phyloP scores from a whole-genome alignment of 2,329 filamentous ascomycete genomes.

The Stenocarpella maydis region DNA sequence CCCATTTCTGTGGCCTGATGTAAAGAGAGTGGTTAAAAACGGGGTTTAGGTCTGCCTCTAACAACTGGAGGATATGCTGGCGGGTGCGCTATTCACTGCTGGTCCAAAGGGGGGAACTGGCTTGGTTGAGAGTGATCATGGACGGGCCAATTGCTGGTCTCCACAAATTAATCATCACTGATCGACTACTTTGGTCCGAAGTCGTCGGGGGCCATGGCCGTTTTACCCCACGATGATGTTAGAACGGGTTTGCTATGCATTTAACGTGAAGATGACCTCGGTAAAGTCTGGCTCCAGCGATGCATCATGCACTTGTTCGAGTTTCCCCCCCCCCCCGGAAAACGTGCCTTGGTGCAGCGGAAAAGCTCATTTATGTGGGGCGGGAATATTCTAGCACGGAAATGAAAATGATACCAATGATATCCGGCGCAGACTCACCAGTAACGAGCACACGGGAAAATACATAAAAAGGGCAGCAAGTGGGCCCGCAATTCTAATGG shows the following conservation, averaged over 20 bases:
- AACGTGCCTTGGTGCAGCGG: neutral
- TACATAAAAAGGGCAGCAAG: neutral
- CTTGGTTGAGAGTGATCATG: neutral
- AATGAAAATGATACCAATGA: neutral
- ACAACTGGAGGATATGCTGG: neutral
- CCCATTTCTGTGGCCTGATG: constrained; percentile 52
- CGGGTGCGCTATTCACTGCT: neutral
- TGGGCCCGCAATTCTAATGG: neutral
- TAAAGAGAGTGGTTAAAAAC: neutral
- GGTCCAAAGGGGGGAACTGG: neutral
- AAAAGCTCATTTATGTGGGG: constrained; percentile 5
- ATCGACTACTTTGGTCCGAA: neutral
- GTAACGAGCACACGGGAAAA: no score
- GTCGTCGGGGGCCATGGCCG: neutral
- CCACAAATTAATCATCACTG: neutral
- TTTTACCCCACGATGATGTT: constrained; percentile 12
- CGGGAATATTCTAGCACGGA: neutral
- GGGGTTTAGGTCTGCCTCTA: neutral
- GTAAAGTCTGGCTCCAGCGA: neutral
- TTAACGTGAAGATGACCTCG: constrained; percentile 21
- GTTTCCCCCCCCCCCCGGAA: constrained; percentile 15
- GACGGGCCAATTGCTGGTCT: neutral
- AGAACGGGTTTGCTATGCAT: constrained; percentile 6
- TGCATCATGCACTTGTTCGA: neutral
- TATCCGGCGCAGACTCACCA: neutral